Evolutionary conservation across 805 yeast genomes (phyloP).

Genomic region (Hemisphaericaspora nanyangensis): DNA sequence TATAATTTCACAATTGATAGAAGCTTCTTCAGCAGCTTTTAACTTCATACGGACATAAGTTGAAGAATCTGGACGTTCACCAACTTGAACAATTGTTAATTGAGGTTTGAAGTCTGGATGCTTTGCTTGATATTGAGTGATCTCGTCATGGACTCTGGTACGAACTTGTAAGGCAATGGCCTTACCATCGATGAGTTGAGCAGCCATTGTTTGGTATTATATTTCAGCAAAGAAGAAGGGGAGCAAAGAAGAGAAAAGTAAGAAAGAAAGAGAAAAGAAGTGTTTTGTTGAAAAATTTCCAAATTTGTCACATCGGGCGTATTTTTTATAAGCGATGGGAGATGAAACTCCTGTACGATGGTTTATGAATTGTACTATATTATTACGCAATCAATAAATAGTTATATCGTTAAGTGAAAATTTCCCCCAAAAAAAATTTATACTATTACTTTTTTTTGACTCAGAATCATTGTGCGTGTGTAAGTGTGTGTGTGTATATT

Average conservation of each 20-base stretch:
- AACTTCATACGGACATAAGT: slow-evolving; percentile 78
- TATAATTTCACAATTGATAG: slow-evolving; percentile 57
- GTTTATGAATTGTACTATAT: too few species aligned
- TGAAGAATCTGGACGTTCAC: slow-evolving; percentile 73
- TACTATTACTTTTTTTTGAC: too few species aligned
- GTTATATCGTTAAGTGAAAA: too few species aligned
- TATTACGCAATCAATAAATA: too few species aligned
- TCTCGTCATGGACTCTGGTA: slow-evolving; percentile 35
- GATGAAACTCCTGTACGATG: too few species aligned
- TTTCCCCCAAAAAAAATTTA: too few species aligned
- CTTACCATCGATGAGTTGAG: slow-evolving; percentile 42
- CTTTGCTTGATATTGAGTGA: slow-evolving; percentile 35
- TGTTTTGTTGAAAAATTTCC: neutral
- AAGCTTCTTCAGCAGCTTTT: slow-evolving; percentile 71
- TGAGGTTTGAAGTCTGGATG: slow-evolving; percentile 60
- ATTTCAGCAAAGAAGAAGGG: neutral
- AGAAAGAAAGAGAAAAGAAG: slow-evolving; percentile 1
- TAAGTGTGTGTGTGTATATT: too few species aligned
- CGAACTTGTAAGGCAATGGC: slow-evolving; percentile 40
- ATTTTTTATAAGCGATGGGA: too few species aligned
- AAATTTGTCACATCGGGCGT: too few species aligned
- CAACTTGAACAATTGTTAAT: slow-evolving; percentile 72
- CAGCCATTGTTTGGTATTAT: slow-evolving; percentile 19
- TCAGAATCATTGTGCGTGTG: too few species aligned
- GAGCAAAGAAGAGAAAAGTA: neutral